Conservation (phyloP, 2,329 filamentous ascomycete genomes). For the Fusarium domesticum region DNA sequence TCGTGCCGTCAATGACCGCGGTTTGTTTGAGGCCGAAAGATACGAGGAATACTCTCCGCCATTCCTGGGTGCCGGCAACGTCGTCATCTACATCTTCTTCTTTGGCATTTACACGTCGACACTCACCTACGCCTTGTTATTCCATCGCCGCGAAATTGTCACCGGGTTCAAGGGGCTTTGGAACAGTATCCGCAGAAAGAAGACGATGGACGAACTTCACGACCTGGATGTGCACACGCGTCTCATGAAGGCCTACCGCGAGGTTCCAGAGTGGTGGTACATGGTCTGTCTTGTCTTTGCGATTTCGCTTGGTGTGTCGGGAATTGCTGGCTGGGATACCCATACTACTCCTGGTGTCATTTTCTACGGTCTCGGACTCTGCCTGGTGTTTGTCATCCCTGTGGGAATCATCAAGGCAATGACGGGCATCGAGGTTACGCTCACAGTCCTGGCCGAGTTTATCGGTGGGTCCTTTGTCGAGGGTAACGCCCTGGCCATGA, state of each 20-base stretch:
- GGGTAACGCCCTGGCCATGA: constrained; percentile 52
- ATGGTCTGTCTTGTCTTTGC: constrained; percentile 41
- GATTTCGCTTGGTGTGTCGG: constrained; percentile 45
- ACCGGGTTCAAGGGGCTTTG: constrained; percentile 48
- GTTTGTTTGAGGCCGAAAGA: constrained; percentile 44
- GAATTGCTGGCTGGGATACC: constrained; percentile 48
- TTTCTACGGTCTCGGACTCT: constrained; percentile 49
- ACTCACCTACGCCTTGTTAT: constrained; percentile 49
- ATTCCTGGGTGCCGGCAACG: constrained; percentile 48
- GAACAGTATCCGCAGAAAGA: constrained; percentile 44
- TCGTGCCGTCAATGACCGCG: constrained; percentile 39
- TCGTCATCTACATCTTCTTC: constrained; percentile 54
- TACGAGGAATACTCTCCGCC: constrained; percentile 52
- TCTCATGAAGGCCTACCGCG: constrained; percentile 45
- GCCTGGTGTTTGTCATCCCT: constrained; percentile 50
- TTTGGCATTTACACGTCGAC: constrained; percentile 54
- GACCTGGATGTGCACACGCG: constrained; percentile 47
- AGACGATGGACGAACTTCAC: constrained; percentile 38
- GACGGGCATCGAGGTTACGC: constrained; percentile 50
- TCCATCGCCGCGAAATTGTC: constrained; percentile 50
- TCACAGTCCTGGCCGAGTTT: constrained; percentile 53
- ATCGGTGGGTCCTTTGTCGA: constrained; percentile 50
- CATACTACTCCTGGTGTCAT: constrained; percentile 51
- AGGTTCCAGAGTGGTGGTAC: constrained; percentile 57
- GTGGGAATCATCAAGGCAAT: constrained; percentile 53